phyloP scores from a whole-genome alignment of 495 filamentous ascomycete genomes.

The Aspergillus haitiensis region DNA sequence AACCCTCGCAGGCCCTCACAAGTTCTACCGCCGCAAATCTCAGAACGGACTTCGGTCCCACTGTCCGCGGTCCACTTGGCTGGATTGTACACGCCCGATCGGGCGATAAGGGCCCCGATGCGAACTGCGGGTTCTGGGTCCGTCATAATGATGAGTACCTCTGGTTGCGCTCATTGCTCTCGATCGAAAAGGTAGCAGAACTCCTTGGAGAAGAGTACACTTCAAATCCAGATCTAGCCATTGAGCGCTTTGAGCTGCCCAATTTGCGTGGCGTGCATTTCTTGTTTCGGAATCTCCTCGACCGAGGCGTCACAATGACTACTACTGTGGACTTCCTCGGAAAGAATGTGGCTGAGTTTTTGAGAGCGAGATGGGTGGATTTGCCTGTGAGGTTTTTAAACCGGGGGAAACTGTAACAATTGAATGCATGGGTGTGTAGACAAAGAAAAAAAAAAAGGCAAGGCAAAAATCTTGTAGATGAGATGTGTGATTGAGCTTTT shows the following conservation, averaged over 20 bases:
- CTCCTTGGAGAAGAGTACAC: conserved; percentile 44
- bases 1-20: conserved; percentile 37
- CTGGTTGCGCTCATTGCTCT: conserved; percentile 52
- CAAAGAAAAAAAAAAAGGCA: neutral
- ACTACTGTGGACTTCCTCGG: conserved; percentile 54
- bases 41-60: conserved; percentile 41
- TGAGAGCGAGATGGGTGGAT: conserved; percentile 51
- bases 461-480: neutral
- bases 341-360: conserved; percentile 58
- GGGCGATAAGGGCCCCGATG: conserved; percentile 55
- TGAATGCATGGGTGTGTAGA: neutral
- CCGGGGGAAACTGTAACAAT: conserved; percentile 35
- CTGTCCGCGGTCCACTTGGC: conserved; percentile 44
- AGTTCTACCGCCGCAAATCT: conserved; percentile 16
- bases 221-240: conserved; percentile 38
- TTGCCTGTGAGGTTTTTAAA: conserved; percentile 46
- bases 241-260: conserved; percentile 54
- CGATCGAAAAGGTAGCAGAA: conserved; percentile 34
- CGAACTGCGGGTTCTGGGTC: conserved; percentile 56
- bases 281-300: conserved; percentile 54
- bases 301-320: conserved; percentile 53
- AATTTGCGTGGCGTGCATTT: conserved; percentile 52
- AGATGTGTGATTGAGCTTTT: no score
- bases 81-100: conserved; percentile 51
- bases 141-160: conserved; percentile 49